A percentile compares a stretch with the other conserved stretches of the same genome.
Evolutionary conservation across 805 yeast genomes (phyloP).

Genomic region (Kodamaea kaohsiungensis): DNA sequence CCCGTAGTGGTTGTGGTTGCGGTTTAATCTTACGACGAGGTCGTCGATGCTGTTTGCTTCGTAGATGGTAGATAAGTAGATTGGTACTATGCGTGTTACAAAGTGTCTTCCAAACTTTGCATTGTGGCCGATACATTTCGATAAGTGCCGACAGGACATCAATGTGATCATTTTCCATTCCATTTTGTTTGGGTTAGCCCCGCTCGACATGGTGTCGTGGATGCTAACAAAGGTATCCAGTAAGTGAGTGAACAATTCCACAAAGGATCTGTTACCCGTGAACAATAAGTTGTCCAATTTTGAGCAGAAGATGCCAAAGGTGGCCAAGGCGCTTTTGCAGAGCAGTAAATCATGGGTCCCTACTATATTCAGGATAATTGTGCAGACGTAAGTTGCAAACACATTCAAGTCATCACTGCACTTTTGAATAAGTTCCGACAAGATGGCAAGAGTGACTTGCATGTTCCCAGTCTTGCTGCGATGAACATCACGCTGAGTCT

Average conservation of each 20-base stretch:
- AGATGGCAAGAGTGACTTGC: slow-evolving; percentile 74
- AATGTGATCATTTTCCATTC: slow-evolving; percentile 51
- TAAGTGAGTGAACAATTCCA: slow-evolving; percentile 41
- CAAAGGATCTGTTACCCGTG: slow-evolving; percentile 63
- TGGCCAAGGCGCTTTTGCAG: slow-evolving; percentile 51
- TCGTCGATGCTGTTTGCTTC: slow-evolving; percentile 18
- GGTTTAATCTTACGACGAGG: slow-evolving; percentile 22
- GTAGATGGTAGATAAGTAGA: slow-evolving; percentile 39
- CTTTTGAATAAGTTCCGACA: slow-evolving; percentile 66
- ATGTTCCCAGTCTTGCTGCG: slow-evolving; percentile 74
- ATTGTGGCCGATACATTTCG: slow-evolving; percentile 38
- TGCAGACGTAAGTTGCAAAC: slow-evolving; percentile 68
- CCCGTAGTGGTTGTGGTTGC: slow-evolving; percentile 23
- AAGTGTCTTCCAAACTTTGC: slow-evolving; percentile 28
- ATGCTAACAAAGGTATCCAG: slow-evolving; percentile 19
- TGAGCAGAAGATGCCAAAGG: slow-evolving; percentile 45
- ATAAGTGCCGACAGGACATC: slow-evolving; percentile 39
- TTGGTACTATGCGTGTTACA: slow-evolving; percentile 35
- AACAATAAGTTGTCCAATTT: slow-evolving; percentile 63
- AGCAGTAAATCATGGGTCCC: slow-evolving; percentile 61
- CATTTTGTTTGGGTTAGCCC: slow-evolving; percentile 28
- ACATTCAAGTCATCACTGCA: slow-evolving; percentile 85
- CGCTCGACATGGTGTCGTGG: slow-evolving; percentile 14
- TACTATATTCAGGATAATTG: slow-evolving; percentile 55
- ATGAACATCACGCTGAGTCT: slow-evolving; percentile 59